Evolutionary conservation across 352 stramenopile genomes (phyloP).

Genomic region (Thalassiosira oceanica): DNA sequence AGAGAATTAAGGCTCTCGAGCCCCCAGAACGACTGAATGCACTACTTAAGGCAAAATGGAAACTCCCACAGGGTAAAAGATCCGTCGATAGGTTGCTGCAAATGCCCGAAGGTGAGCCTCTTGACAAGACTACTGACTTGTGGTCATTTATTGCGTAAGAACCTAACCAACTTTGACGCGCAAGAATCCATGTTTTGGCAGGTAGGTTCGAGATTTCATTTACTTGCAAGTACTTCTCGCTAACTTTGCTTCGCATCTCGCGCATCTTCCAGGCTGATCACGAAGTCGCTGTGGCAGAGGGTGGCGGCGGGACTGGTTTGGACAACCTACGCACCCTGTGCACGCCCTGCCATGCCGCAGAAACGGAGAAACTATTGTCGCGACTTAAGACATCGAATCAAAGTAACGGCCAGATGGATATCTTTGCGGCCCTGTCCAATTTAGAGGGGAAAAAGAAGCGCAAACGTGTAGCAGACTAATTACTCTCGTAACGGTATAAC

Average conservation of each 20-base stretch:
- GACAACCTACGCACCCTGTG: slow-evolving; percentile 81
- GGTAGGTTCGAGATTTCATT: too few species aligned
- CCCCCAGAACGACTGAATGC: slow-evolving; percentile 70
- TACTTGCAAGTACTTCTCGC: too few species aligned
- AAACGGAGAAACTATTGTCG: slow-evolving; percentile 53
- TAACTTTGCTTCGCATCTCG: too few species aligned
- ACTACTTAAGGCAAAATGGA: slow-evolving; percentile 70
- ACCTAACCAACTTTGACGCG: too few species aligned
- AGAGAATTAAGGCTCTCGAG: slow-evolving; percentile 53
- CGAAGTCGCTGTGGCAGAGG: slow-evolving; percentile 73
- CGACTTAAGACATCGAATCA: slow-evolving; percentile 31
- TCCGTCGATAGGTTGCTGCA: slow-evolving; percentile 53
- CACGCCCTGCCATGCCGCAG: slow-evolving; percentile 64
- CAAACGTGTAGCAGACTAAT: slow-evolving; percentile 19
- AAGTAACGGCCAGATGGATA: slow-evolving; percentile 26
- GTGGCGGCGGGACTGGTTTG: slow-evolving; percentile 63
- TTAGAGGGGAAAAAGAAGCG: slow-evolving; percentile 11
- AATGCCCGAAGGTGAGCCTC: too few species aligned
- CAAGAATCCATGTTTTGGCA: slow-evolving; percentile 80
- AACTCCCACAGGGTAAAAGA: slow-evolving; percentile 51
- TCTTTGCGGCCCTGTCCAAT: slow-evolving; percentile 26
- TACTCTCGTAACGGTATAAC: too few species aligned
- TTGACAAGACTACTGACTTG: too few species aligned
- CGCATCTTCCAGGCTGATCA: too few species aligned
- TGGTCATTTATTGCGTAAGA: too few species aligned